These are phyloP conservation scores for Aureobasidium sp. DNA, from an alignment of 2,329 filamentous ascomycete genomes.

Conservation along the genomic window DNA sequence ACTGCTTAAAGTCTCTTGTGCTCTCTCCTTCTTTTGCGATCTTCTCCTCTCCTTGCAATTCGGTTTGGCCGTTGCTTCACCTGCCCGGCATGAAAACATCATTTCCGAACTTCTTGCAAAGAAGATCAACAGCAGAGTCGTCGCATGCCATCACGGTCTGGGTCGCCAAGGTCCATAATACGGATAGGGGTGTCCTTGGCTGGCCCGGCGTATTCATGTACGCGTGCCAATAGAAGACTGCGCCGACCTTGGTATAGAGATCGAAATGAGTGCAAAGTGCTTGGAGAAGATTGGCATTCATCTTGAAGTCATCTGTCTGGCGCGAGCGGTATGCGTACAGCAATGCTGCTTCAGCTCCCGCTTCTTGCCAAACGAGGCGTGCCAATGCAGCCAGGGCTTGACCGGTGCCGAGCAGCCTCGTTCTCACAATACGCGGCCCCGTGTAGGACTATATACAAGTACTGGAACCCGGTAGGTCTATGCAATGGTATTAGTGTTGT, in stretches of 20 bases:
- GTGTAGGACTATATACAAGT: constrained; percentile 3
- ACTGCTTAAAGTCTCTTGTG: constrained; percentile 12
- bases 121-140: constrained; percentile 1
- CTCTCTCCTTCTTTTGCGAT: neutral
- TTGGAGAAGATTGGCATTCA: constrained; percentile 4
- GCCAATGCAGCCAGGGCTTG: neutral
- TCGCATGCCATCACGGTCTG: neutral
- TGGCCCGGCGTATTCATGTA: neutral
- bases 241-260: constrained; percentile 8
- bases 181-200: neutral
- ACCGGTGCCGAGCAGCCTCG: neutral
- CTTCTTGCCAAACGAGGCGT: neutral
- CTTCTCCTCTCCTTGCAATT: neutral
- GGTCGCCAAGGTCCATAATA: constrained; percentile 1
- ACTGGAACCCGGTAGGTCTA: neutral
- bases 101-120: neutral
- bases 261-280: neutral
- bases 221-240: neutral
- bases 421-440: neutral
- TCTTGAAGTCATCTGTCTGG: neutral
- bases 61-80: constrained; percentile 5
- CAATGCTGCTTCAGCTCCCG: neutral
- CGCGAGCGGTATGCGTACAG: neutral
- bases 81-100: constrained; percentile 13
- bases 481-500: neutral